Conservation (phyloP, 306 rosid species). For the Castanea mollissima region DNA sequence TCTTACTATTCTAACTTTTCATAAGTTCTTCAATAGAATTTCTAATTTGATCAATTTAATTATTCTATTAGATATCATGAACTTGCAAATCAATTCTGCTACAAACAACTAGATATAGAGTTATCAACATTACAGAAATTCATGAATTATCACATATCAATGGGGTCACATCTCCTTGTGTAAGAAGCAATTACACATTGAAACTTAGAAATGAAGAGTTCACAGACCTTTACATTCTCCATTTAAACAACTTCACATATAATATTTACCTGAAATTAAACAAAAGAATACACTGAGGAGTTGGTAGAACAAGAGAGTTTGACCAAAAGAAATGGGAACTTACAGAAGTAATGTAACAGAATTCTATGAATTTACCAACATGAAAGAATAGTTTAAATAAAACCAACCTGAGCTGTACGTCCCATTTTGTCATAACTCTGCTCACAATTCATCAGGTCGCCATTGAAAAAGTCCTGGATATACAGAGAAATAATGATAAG, state of each 20-base stretch:
- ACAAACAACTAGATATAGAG: constrained; percentile 6
- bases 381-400: not conserved
- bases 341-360: not conserved
- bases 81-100: constrained; percentile 10
- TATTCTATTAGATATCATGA: constrained; percentile 10
- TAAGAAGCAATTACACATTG: not conserved
- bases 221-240: constrained; percentile 78
- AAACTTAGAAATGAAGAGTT: constrained; percentile 4
- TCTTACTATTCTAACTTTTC: not conserved
- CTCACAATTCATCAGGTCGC: constrained; percentile 79
- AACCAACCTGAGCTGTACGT: constrained; percentile 83
- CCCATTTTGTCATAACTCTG: constrained; percentile 78
- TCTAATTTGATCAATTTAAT: not conserved
- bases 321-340: constrained; percentile 4
- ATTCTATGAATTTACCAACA: not conserved
- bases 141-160: not conserved
- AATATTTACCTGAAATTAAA: constrained; percentile 71
- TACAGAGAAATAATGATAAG: constrained; percentile 5
- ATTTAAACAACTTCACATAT: constrained; percentile 68
- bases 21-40: not conserved
- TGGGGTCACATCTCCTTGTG: not conserved
- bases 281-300: constrained; percentile 25
- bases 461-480: constrained; percentile 67
- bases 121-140: not conserved
- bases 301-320: constrained; percentile 6